Evolutionary conservation across 2,329 filamentous ascomycete species (phyloP), one percentile per base, ranked within the genome.

Genomic region (Pseudogymnoascus sp.): DNA sequence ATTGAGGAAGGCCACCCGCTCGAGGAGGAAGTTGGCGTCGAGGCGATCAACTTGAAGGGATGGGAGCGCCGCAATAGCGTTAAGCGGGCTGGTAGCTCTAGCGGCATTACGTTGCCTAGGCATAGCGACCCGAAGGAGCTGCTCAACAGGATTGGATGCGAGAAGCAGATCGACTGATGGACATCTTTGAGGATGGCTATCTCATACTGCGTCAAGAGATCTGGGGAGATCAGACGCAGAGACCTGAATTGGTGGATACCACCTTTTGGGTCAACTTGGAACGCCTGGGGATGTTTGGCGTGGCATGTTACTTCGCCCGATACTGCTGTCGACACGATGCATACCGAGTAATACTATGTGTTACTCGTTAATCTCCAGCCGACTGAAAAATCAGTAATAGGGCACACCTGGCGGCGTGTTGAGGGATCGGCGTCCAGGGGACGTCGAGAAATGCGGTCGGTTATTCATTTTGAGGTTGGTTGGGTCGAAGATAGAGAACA

Each of bases 11-110:
- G 69, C 28, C 65, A 62, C n/a, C 76, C 84, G 1, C 79, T 89
- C 8, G 89, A 92, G 74, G 83, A 91, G 73, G 89, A 92, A 72
- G 87, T 92, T 0, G 88, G 87, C 23, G 88, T 89, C 4, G 89
- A 92, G 70, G 79, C 82, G 11, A 80, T 92, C 61, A 84, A 88
- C 67, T 79, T 91, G 65, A 83, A 84, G 71, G 50, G 50, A 21
- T 56, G 50, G 50, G 50, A 56, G 50, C 50, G 50, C 10, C 50
- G 50, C 50, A 56, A 35, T 28, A 73, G 73, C 47, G 67, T 66
- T 53, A 74, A 73, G 62, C 66, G 65, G 25, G 37, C 68, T 3
- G 69, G 65, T 23, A 71, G 67, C 61, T 63, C 70, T 3, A 71
- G 67, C n/a, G 71, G 72, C 0, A 71, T 73, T 21, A 73, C 70